Conservation (phyloP, 768 basidiomycete species). For the Xerocomus potaroensis region DNA sequence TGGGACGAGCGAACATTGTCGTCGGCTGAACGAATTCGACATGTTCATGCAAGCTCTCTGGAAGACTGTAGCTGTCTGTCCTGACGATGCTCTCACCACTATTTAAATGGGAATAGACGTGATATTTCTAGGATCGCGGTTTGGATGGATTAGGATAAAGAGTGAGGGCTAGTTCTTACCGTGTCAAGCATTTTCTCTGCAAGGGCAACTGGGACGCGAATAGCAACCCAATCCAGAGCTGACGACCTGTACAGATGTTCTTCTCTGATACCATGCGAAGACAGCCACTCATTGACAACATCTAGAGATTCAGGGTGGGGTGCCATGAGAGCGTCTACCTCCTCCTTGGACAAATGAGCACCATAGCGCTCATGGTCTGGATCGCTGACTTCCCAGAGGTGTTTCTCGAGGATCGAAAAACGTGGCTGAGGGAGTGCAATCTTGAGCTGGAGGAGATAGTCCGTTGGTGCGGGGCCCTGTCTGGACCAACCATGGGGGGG, state of each 20-base stretch:
- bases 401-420: slow-evolving; percentile 46
- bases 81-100: slow-evolving; percentile 55
- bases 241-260: slow-evolving; percentile 50
- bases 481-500: slow-evolving; percentile 48
- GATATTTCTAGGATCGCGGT: slow-evolving; percentile 46
- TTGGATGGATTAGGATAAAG: not conserved
- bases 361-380: slow-evolving; percentile 54
- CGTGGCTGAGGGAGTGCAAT: slow-evolving; percentile 54
- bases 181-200: slow-evolving; percentile 73
- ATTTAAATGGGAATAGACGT: slow-evolving; percentile 52
- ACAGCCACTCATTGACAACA: slow-evolving; percentile 60
- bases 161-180: slow-evolving; percentile 32
- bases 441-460: slow-evolving; percentile 49
- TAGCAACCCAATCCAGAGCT: slow-evolving; percentile 65
- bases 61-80: slow-evolving; percentile 68
- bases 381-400: slow-evolving; percentile 55
- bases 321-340: slow-evolving; percentile 58
- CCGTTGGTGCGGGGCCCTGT: slow-evolving; percentile 39
- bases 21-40: slow-evolving; percentile 71
- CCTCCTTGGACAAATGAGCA: slow-evolving; percentile 55
- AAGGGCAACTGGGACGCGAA: slow-evolving; percentile 51
- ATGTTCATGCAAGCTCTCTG: slow-evolving; percentile 52
- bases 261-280: slow-evolving; percentile 48
- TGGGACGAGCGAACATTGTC: slow-evolving; percentile 56
- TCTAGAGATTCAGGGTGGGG: slow-evolving; percentile 52